A percentile compares a stretch with the other conserved stretches of the same genome.
Evolutionary conservation across 2,329 filamentous ascomycete species (phyloP).

Genomic region (Alternaria solani): DNA sequence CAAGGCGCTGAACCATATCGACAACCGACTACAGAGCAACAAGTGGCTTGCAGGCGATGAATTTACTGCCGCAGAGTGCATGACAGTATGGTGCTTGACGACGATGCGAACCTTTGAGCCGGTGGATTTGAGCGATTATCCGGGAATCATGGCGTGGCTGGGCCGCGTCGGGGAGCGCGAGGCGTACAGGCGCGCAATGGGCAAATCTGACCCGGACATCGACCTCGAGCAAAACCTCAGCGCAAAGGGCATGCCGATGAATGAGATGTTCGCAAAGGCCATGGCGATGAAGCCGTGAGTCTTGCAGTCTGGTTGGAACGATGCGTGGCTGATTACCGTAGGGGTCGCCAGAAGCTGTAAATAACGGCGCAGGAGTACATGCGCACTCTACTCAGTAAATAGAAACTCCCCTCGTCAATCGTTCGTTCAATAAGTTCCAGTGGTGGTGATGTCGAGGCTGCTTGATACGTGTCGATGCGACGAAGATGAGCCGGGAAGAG

Average conservation of each 20-base stretch:
- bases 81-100: constrained; percentile 68
- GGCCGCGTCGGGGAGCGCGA: constrained; percentile 36
- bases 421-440: background rate
- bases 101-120: constrained; percentile 65
- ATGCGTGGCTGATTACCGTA: constrained; percentile 11
- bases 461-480: background rate
- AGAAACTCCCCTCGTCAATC: background rate
- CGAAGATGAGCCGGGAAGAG: constrained; percentile 11
- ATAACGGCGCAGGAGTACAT: background rate
- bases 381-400: background rate
- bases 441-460: constrained; percentile 12
- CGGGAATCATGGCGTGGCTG: constrained; percentile 43
- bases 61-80: constrained; percentile 72
- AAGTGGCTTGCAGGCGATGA: constrained; percentile 67
- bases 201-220: constrained; percentile 60
- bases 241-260: constrained; percentile 34
- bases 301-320: background rate
- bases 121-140: constrained; percentile 44
- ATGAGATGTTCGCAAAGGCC: constrained; percentile 31
- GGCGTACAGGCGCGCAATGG: constrained; percentile 61
- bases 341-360: constrained; percentile 12
- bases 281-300: constrained; percentile 36
- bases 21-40: constrained; percentile 59
- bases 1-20: constrained; percentile 55
- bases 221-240: constrained; percentile 38